Evolutionary conservation across 2,329 filamentous ascomycete species (phyloP).

Genomic region (Pseudodiploospora longispora): DNA sequence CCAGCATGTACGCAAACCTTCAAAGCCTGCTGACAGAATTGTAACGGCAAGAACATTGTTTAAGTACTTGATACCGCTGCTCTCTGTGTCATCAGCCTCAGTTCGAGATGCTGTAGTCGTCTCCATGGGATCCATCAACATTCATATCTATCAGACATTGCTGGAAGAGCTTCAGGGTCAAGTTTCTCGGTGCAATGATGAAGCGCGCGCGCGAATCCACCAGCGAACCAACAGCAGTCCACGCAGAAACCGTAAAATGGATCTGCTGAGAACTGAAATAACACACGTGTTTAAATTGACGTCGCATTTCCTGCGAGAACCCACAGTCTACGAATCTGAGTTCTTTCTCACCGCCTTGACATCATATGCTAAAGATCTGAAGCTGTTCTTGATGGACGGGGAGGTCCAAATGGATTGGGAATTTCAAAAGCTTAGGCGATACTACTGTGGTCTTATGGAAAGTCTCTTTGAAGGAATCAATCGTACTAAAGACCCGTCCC

Average conservation of each 20-base stretch:
- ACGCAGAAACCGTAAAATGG: conserved; percentile 72
- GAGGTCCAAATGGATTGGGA: conserved; percentile 94
- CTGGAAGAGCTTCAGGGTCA: conserved; percentile 85
- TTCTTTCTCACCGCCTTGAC: conserved; percentile 87
- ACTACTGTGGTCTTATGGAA: conserved; percentile 92
- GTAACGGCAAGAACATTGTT: conserved; percentile 85
- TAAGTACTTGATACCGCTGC: conserved; percentile 79
- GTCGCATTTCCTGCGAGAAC: conserved; percentile 74
- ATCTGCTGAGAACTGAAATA: conserved; percentile 83
- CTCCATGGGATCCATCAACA: conserved; percentile 89
- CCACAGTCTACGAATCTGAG: conserved; percentile 74
- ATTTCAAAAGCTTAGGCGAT: conserved; percentile 81
- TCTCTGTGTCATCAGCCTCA: conserved; percentile 70
- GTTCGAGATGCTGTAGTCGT: conserved; percentile 86
- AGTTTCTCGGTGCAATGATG: conserved; percentile 78
- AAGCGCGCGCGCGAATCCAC: conserved; percentile 79
- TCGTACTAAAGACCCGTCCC: conserved; percentile 70
- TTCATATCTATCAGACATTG: conserved; percentile 83
- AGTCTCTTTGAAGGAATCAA: conserved; percentile 89
- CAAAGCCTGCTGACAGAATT: conserved; percentile 66
- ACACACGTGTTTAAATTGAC: conserved; percentile 95
- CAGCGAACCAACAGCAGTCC: conserved; percentile 78
- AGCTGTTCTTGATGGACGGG: conserved; percentile 88
- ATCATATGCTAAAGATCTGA: conserved; percentile 82
- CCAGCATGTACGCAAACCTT: conserved; percentile 76